Evolutionary conservation across 2,329 filamentous ascomycete species (phyloP).

Genomic region (Botryosphaeria dothidea): DNA sequence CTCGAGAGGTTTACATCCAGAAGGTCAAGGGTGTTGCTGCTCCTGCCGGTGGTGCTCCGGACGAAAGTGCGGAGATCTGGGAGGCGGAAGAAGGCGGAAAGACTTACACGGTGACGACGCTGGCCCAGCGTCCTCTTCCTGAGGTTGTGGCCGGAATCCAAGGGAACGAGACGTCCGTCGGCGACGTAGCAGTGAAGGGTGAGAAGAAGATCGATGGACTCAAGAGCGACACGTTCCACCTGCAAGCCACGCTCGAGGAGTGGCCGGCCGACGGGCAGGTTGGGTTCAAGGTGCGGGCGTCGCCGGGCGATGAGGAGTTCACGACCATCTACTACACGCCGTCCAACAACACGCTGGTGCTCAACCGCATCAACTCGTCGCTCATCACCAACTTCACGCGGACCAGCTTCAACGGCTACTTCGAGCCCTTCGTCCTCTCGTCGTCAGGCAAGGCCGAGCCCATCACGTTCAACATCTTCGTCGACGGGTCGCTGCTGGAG

Average conservation of each 20-base stretch:
- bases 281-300: conserved; percentile 46
- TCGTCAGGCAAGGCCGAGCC: conserved; percentile 36
- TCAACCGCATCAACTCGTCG: conserved; percentile 47
- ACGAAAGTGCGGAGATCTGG: conserved; percentile 33
- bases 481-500: conserved; percentile 51
- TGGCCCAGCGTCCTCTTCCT: conserved; percentile 45
- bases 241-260: conserved; percentile 42
- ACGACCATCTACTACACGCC: conserved; percentile 49
- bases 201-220: conserved; percentile 29
- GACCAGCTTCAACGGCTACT: conserved; percentile 48
- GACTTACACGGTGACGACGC: conserved; percentile 45
- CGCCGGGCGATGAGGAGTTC: conserved; percentile 44
- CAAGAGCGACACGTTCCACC: conserved; percentile 42
- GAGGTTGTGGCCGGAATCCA: conserved; percentile 47
- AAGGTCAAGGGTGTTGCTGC: conserved; percentile 42
- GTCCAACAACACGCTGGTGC: conserved; percentile 47
- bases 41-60: conserved; percentile 33
- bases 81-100: background rate
- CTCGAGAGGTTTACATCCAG: conserved; percentile 50
- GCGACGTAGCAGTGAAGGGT: conserved; percentile 21
- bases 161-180: conserved; percentile 28
- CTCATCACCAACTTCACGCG: conserved; percentile 44
- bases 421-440: conserved; percentile 41
- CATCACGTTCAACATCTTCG: conserved; percentile 46
- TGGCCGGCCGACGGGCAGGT: conserved; percentile 36